Percentiles rank a stretch among this genome's conserved stretches.
Conservation (phyloP, 2,329 filamentous ascomycete species). For the Reticulascus tulasneorum region DNA sequence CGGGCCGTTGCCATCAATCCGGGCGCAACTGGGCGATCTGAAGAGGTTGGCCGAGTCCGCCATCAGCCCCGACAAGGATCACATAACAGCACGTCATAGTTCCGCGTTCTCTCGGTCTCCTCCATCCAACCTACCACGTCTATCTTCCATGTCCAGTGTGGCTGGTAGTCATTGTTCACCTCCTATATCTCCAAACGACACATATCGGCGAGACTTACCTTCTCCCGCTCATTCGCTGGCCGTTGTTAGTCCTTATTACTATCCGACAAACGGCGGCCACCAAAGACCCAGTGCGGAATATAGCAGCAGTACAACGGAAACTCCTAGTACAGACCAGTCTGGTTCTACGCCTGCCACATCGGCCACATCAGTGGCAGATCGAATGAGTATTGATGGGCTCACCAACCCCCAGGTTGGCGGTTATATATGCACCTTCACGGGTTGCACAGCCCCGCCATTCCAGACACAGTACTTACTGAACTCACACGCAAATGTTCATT, state of each 20-base stretch:
- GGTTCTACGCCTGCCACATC: slow-evolving; percentile 37
- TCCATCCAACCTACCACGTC: slow-evolving; percentile 25
- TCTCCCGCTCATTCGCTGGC: slow-evolving; percentile 41
- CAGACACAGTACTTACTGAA: slow-evolving; percentile 75
- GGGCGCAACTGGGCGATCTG: slow-evolving; percentile 31
- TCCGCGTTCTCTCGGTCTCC: slow-evolving; percentile 31
- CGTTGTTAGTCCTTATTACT: slow-evolving; percentile 35
- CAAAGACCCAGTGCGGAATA: slow-evolving; percentile 38
- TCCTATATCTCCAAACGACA: slow-evolving; percentile 47
- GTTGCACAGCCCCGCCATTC: slow-evolving; percentile 70
- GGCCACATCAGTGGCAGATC: slow-evolving; percentile 37
- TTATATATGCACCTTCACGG: slow-evolving; percentile 56
- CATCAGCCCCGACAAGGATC: slow-evolving; percentile 27
- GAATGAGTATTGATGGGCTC: slow-evolving; percentile 56
- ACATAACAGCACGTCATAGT: slow-evolving; percentile 18
- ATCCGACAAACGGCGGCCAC: slow-evolving; percentile 24
- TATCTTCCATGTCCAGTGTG: slow-evolving; percentile 21
- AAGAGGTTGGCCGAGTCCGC: slow-evolving; percentile 24
- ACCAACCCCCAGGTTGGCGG: slow-evolving; percentile 47
- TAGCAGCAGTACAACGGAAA: slow-evolving; percentile 40
- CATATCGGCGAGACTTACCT: slow-evolving; percentile 38
- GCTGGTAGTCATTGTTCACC: slow-evolving; percentile 29
- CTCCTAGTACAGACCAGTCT: slow-evolving; percentile 41
- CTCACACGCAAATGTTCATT: slow-evolving; percentile 73
- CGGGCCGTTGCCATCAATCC: slow-evolving; percentile 32